These are phyloP conservation scores for Neurospora discreta DNA, from an alignment of 495 filamentous ascomycete species.

Conservation along the genomic window DNA sequence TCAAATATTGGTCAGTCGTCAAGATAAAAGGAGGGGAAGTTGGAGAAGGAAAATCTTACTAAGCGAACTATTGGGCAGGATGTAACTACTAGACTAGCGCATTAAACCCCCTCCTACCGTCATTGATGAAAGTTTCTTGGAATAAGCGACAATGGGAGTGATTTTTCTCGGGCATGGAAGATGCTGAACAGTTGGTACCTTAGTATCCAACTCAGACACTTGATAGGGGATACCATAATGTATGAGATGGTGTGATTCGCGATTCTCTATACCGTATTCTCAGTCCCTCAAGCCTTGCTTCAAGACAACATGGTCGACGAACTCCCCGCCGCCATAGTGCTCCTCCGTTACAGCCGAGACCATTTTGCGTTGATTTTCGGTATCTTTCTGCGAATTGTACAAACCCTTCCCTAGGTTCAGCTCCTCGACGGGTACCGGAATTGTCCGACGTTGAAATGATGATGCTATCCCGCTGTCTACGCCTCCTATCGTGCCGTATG, in stretches of 20 bases:
- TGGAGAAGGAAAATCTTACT: background rate
- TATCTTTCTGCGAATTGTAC: too few relatives aligned
- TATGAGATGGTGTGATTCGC: too few relatives aligned
- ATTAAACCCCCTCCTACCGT: background rate
- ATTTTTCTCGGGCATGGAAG: too few relatives aligned
- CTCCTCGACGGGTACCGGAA: too few relatives aligned
- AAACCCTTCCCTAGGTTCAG: too few relatives aligned
- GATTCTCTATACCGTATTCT: background rate
- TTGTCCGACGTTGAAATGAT: too few relatives aligned
- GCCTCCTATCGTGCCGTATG: background rate
- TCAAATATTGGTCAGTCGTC: background rate
- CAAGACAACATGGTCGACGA: background rate
- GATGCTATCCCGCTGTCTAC: too few relatives aligned
- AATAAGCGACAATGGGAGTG: background rate
- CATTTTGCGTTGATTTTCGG: too few relatives aligned
- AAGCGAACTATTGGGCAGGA: background rate
- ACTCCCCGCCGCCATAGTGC: background rate
- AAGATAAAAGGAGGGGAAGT: background rate
- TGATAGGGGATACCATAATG: too few relatives aligned
- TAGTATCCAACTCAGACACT: too few relatives aligned
- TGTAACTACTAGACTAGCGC: background rate
- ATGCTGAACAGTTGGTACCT: too few relatives aligned
- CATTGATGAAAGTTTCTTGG: background rate
- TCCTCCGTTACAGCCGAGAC: background rate
- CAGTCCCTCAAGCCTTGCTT: background rate